Conservation (phyloP, 192 early-diverging fungal species). For the Gonapodya prolifera region DNA sequence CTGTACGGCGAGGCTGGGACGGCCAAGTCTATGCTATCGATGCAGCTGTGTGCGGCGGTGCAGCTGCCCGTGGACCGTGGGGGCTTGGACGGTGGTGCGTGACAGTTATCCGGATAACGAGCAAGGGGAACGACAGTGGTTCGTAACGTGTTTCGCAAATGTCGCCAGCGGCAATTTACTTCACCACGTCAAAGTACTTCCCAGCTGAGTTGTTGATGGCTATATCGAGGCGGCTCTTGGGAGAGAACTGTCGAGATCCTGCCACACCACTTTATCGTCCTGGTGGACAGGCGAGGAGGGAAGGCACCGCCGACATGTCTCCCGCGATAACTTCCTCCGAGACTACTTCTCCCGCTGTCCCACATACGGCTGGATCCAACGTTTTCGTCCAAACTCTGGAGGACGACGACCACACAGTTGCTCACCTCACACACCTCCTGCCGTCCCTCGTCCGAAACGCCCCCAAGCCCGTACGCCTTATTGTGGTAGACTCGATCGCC, state of each 20-base stretch:
- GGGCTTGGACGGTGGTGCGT: not conserved
- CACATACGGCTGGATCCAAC: not conserved
- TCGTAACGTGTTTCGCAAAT: not conserved
- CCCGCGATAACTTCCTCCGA: not conserved
- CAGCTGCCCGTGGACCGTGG: not conserved
- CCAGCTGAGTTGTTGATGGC: not conserved
- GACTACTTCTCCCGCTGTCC: not conserved
- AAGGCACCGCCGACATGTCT: not conserved
- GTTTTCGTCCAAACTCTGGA: not conserved
- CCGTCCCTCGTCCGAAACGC: not conserved
- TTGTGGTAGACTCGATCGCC: not conserved
- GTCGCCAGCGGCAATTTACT: not conserved
- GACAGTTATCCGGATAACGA: not conserved
- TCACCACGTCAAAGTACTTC: not conserved
- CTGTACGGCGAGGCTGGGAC: constrained; percentile 2
- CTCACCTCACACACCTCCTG: not conserved
- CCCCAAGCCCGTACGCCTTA: not conserved
- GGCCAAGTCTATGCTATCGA: not conserved
- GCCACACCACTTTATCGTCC: not conserved
- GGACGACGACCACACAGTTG: not conserved
- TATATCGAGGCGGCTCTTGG: not conserved
- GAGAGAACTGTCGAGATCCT: too few species aligned
- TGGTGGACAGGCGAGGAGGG: too few species aligned
- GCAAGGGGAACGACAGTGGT: not conserved
- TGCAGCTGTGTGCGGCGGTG: constrained; percentile 3